Conservation (phyloP, 2,329 filamentous ascomycete species). For the Bipolaris sorokiniana region DNA sequence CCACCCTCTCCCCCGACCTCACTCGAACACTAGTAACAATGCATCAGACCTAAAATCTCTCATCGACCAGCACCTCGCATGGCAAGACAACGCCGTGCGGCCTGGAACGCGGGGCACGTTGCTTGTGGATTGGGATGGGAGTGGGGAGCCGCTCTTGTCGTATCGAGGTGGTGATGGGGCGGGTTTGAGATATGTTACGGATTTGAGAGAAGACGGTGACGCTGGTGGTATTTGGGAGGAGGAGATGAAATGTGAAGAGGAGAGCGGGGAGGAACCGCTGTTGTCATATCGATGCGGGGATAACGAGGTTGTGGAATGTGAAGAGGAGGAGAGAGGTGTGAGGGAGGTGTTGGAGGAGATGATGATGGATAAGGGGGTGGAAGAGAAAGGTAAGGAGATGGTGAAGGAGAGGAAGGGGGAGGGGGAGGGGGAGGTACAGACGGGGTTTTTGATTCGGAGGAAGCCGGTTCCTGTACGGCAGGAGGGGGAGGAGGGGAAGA, state of each 20-base stretch:
- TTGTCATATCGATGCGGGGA: not conserved
- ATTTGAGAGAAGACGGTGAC: no score
- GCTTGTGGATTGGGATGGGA: conserved; percentile 1
- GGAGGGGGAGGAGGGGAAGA: no score
- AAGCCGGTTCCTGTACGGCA: no score
- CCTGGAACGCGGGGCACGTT: not conserved
- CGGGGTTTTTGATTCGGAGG: no score
- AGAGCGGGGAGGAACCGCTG: no score
- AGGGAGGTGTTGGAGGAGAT: not conserved
- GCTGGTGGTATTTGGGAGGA: no score
- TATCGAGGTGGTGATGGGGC: not conserved
- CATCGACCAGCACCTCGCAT: not conserved
- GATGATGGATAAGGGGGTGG: conserved; percentile 8
- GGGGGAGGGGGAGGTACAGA: no score
- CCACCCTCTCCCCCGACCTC: not conserved
- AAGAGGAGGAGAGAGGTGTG: not conserved
- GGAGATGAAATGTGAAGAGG: not conserved
- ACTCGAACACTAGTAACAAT: not conserved
- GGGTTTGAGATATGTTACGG: not conserved
- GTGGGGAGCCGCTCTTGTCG: not conserved
- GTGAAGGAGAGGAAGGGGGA: conserved; percentile 16
- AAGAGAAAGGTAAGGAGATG: conserved; percentile 18
- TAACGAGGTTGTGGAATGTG: not conserved
- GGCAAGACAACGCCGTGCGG: not conserved
- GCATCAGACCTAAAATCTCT: not conserved